These are phyloP conservation scores for Hypoxylon perforatum DNA, from an alignment of 495 filamentous ascomycete species.

Conservation along the genomic window DNA sequence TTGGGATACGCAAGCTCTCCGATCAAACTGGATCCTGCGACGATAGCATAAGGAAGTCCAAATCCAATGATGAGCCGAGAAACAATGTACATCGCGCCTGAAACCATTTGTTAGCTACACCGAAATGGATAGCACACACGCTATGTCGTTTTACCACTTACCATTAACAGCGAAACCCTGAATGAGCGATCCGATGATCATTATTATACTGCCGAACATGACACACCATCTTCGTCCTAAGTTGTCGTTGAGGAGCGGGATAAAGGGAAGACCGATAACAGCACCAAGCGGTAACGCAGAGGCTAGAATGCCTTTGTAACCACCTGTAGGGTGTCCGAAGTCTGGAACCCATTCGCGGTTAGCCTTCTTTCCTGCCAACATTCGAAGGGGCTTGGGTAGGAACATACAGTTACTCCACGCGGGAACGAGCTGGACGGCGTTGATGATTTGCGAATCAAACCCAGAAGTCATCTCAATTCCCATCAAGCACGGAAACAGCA, in stretches of 20 bases:
- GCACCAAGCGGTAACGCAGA: slow-evolving; percentile 58
- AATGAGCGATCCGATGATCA: slow-evolving; percentile 67
- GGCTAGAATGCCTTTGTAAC: slow-evolving; percentile 59
- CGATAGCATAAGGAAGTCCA: slow-evolving; percentile 72
- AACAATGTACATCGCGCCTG: slow-evolving; percentile 69
- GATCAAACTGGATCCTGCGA: slow-evolving; percentile 71
- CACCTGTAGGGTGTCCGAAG: slow-evolving; percentile 56
- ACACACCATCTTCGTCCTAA: slow-evolving; percentile 68
- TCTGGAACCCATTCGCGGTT: slow-evolving; percentile 35
- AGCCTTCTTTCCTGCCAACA: neutral
- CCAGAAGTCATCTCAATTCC: slow-evolving; percentile 78
- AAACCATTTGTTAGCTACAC: neutral
- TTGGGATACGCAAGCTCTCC: slow-evolving; percentile 75
- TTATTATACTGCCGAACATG: slow-evolving; percentile 66
- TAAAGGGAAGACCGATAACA: slow-evolving; percentile 66
- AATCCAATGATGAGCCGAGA: slow-evolving; percentile 74
- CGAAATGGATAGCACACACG: neutral
- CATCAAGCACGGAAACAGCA: slow-evolving; percentile 74
- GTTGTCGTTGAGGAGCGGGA: slow-evolving; percentile 66
- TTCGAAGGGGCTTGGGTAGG: slow-evolving; percentile 33
- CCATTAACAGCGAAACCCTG: slow-evolving; percentile 63
- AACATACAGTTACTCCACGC: slow-evolving; percentile 68
- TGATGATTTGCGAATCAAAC: slow-evolving; percentile 79
- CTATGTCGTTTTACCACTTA: slow-evolving; percentile 28
- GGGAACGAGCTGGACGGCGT: slow-evolving; percentile 70